These are phyloP conservation scores for Torulaspora gathmanii DNA, from an alignment of 805 yeast genomes.

Conservation along the genomic window DNA sequence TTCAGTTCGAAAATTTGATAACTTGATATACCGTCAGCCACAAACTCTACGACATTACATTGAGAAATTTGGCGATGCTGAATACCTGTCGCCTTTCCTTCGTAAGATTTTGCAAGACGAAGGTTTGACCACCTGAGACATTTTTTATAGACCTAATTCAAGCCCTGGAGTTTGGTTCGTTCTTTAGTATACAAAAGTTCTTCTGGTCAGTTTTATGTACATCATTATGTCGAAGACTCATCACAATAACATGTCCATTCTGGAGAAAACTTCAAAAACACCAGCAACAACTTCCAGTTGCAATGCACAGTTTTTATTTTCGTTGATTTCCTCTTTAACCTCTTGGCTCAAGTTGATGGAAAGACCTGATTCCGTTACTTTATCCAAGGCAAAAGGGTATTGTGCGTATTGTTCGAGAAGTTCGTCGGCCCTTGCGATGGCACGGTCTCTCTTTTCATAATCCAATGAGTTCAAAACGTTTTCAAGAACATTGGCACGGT, in stretches of 20 bases:
- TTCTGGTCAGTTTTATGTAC: conserved; percentile 4
- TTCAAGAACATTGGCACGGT: conserved; percentile 94
- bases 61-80: conserved; percentile 17
- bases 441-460: conserved; percentile 87
- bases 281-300: conserved; percentile 89
- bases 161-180: not conserved
- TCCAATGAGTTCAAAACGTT: conserved; percentile 72
- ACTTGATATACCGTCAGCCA: conserved; percentile 17
- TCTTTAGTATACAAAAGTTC: conserved; percentile 6
- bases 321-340: conserved; percentile 43
- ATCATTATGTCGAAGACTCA: conserved; percentile 7
- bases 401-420: conserved; percentile 75
- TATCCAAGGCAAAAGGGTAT: conserved; percentile 65
- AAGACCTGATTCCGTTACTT: conserved; percentile 57
- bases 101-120: conserved; percentile 1
- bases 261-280: conserved; percentile 80
- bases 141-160: not conserved
- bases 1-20: conserved; percentile 10
- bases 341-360: conserved; percentile 60
- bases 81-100: conserved; percentile 16
- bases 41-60: conserved; percentile 19
- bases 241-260: conserved; percentile 83
- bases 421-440: conserved; percentile 93
- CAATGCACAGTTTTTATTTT: conserved; percentile 46
- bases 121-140: not conserved